Evolutionary conservation across 805 yeast genomes (phyloP).

Genomic region (Wickerhamiella lipophila): DNA sequence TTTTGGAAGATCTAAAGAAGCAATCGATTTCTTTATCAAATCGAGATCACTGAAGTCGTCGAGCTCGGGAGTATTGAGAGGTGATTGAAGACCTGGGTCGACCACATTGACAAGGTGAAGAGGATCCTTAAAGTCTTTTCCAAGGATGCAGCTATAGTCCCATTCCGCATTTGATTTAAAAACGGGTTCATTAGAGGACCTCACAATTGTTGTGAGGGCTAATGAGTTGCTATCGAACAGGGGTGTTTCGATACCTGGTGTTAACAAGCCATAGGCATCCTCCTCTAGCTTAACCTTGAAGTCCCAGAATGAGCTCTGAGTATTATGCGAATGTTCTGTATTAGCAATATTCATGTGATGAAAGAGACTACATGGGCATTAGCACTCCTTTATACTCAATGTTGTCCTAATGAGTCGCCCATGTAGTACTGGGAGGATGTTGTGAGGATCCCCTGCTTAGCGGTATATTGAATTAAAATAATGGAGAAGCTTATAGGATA

Average conservation of each 20-base stretch:
- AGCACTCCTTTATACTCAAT: neutral
- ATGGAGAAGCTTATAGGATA: no score
- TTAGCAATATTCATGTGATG: conserved; percentile 3
- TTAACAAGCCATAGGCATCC: neutral
- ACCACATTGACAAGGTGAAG: neutral
- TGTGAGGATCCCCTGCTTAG: no score
- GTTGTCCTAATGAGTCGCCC: no score
- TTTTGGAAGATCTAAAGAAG: neutral
- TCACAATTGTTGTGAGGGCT: neutral
- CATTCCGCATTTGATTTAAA: neutral
- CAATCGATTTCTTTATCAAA: neutral
- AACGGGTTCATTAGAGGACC: neutral
- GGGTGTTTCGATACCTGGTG: neutral
- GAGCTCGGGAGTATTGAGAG: neutral
- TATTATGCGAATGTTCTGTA: neutral
- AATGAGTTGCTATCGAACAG: neutral
- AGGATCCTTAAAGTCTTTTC: neutral
- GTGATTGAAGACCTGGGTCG: neutral
- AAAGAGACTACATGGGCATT: neutral
- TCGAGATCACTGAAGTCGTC: neutral
- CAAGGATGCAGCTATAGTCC: neutral
- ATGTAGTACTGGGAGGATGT: no score
- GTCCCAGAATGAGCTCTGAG: neutral
- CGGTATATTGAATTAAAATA: no score
- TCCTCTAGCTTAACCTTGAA: neutral